phyloP scores from a whole-genome alignment of 1,284 basidiomycete genomes.

The Mycena sp. region DNA sequence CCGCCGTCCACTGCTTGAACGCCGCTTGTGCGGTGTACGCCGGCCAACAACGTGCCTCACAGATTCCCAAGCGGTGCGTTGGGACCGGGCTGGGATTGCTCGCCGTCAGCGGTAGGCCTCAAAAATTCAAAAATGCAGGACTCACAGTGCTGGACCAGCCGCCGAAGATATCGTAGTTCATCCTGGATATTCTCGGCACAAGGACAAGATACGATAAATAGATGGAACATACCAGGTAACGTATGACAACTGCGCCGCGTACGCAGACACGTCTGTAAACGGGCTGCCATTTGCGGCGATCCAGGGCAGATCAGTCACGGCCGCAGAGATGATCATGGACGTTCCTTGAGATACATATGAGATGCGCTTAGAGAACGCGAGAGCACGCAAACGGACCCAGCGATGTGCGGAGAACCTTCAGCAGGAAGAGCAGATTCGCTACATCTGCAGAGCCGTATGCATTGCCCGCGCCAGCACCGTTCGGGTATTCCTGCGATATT shows the following conservation, averaged over 20 bases:
- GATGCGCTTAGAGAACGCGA: neutral
- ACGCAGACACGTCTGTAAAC: constrained; percentile 71
- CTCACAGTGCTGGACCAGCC: constrained; percentile 57
- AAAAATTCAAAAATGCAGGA: constrained; percentile 79
- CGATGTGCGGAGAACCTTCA: constrained; percentile 65
- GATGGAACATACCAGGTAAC: constrained; percentile 65
- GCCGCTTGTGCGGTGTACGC: constrained; percentile 72
- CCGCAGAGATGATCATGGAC: constrained; percentile 76
- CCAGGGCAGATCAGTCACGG: constrained; percentile 75
- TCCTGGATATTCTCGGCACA: constrained; percentile 26
- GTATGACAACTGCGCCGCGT: constrained; percentile 74
- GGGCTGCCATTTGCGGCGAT: constrained; percentile 69
- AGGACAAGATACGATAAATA: neutral
- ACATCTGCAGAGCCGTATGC: constrained; percentile 66
- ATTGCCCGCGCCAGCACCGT: constrained; percentile 70
- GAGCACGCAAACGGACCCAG: constrained; percentile 50
- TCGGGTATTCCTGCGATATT: constrained; percentile 70
- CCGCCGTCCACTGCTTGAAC: constrained; percentile 70
- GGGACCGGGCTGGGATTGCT: constrained; percentile 73
- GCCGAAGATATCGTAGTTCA: constrained; percentile 80
- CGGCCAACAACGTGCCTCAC: constrained; percentile 73
- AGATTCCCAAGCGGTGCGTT: constrained; percentile 79
- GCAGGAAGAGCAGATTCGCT: constrained; percentile 73
- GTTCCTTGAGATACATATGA: constrained; percentile 40
- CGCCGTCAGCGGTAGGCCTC: no score